These are phyloP conservation scores for Globisporangium recalcitrans DNA, from an alignment of 352 stramenopile species.

Conservation along the genomic window DNA sequence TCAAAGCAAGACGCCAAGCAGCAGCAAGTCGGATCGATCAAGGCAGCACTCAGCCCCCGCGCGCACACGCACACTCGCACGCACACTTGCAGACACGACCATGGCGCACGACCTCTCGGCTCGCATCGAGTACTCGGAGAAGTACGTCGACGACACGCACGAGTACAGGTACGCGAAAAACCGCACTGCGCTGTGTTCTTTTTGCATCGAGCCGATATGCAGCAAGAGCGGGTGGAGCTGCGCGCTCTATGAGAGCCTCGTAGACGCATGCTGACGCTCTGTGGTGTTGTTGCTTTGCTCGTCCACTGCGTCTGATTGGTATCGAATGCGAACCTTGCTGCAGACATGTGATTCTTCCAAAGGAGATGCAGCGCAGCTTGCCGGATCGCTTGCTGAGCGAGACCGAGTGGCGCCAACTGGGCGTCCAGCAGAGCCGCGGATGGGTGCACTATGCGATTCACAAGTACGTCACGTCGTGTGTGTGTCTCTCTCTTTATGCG, in stretches of 20 bases:
- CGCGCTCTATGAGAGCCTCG: neutral
- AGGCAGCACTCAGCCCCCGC: neutral
- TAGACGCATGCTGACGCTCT: neutral
- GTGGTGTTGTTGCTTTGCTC: neutral
- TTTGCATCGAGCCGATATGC: no score
- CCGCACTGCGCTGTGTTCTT: no score
- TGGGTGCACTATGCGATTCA: conserved; percentile 99
- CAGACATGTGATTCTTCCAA: conserved; percentile 96
- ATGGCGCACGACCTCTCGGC: conserved; percentile 86
- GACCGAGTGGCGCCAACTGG: conserved; percentile 95
- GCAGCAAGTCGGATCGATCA: neutral
- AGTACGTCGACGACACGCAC: conserved; percentile 92
- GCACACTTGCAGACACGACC: neutral
- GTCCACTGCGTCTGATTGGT: neutral
- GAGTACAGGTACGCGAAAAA: conserved; percentile 79
- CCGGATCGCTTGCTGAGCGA: conserved; percentile 95
- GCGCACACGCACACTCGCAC: neutral
- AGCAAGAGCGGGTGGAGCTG: no score
- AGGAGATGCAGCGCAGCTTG: conserved; percentile 96
- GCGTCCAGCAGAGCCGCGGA: conserved; percentile 96
- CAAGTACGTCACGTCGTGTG: conserved; percentile 70
- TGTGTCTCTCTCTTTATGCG: neutral
- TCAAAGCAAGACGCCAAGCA: neutral
- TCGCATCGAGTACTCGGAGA: conserved; percentile 94
- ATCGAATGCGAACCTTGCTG: neutral